Evolutionary conservation across 2,329 filamentous ascomycete genomes (phyloP).

Genomic region (Trichoderma sp.): DNA sequence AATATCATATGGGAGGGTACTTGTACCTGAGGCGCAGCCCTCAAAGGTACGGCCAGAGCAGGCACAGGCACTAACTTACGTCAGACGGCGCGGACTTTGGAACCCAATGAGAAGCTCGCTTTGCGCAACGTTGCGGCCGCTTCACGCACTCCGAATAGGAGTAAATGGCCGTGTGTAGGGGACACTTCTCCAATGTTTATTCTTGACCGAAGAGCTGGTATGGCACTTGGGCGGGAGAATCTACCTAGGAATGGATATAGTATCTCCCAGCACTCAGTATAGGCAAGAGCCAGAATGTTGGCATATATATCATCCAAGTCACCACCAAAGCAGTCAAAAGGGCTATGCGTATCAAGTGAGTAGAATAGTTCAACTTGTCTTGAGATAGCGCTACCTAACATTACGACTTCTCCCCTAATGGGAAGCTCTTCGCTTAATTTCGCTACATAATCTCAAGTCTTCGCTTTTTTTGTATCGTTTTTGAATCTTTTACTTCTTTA

Average conservation of each 20-base stretch:
- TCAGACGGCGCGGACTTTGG: background rate
- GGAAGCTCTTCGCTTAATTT: background rate
- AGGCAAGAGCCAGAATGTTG: background rate
- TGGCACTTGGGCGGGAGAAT: no score
- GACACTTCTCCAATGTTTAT: no score
- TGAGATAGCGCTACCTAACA: constrained; percentile 17
- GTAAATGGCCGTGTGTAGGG: background rate
- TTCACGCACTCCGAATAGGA: background rate
- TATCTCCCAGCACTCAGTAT: background rate
- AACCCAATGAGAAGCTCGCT: background rate
- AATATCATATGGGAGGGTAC: background rate
- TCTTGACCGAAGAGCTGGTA: no score
- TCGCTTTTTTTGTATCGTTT: constrained; percentile 14
- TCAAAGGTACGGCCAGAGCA: background rate
- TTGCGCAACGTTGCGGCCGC: constrained; percentile 4
- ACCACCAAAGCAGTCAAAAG: background rate
- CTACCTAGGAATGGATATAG: background rate
- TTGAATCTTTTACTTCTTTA: constrained; percentile 37
- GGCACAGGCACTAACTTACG: constrained; percentile 6
- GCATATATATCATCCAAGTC: background rate
- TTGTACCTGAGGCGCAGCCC: constrained; percentile 1
- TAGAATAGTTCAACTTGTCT: background rate
- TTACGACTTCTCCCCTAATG: background rate
- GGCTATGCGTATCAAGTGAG: background rate
- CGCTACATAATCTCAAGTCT: background rate